phyloP scores from a whole-genome alignment of 1,284 basidiomycete species.

The Neotropicomus parvogracilis region DNA sequence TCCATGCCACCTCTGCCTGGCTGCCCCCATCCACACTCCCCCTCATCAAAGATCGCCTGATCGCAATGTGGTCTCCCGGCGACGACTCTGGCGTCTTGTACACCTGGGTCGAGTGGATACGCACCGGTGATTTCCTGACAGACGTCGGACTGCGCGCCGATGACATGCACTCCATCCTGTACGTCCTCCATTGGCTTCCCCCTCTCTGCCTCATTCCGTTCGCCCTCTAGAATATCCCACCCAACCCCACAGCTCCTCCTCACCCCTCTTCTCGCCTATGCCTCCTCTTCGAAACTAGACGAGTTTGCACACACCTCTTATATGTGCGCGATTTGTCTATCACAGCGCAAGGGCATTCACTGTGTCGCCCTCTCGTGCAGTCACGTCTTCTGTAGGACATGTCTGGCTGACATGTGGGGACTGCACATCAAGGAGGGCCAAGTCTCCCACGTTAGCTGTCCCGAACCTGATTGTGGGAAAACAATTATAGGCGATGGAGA shows the following conservation, averaged over 20 bases:
- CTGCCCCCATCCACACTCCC: constrained; percentile 35
- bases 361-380: constrained; percentile 62
- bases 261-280: constrained; percentile 46
- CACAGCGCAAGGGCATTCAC: constrained; percentile 60
- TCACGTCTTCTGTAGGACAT: constrained; percentile 72
- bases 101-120: constrained; percentile 66
- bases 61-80: constrained; percentile 55
- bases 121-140: constrained; percentile 57
- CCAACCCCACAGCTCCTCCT: constrained; percentile 51
- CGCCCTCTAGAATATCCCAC: constrained; percentile 47
- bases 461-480: constrained; percentile 73
- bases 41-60: constrained; percentile 41
- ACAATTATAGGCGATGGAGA: constrained; percentile 27
- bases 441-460: constrained; percentile 65
- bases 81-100: constrained; percentile 60
- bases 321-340: constrained; percentile 68
- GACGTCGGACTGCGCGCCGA: constrained; percentile 35
- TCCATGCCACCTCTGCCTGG: constrained; percentile 62
- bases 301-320: constrained; percentile 62
- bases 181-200: constrained; percentile 23
- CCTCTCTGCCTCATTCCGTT: constrained; percentile 5
- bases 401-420: constrained; percentile 71
- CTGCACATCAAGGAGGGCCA: constrained; percentile 73
- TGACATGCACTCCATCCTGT: constrained; percentile 41
- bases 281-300: constrained; percentile 42